Conservation (phyloP, 1,139 yeast species). For the Suhomyces taliae region DNA sequence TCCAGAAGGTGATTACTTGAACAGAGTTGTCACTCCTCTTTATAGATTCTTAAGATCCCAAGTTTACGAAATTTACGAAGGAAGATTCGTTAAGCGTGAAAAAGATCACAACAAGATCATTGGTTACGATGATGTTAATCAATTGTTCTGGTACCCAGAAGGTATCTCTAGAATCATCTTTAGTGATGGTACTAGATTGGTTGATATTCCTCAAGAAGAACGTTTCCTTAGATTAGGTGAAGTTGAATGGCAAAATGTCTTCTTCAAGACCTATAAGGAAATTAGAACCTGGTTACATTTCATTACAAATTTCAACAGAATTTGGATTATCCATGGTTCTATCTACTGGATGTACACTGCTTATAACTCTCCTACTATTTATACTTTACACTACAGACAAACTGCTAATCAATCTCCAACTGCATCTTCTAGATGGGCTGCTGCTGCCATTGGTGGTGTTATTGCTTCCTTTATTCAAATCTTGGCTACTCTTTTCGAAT, state of each 20-base stretch:
- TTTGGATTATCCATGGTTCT: conserved; percentile 92
- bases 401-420: conserved; percentile 81
- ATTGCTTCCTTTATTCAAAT: conserved; percentile 82
- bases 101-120: conserved; percentile 90
- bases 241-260: conserved; percentile 87
- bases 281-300: conserved; percentile 98
- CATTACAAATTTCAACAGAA: conserved; percentile 94
- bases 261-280: conserved; percentile 95
- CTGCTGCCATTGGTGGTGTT: conserved; percentile 90
- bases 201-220: conserved; percentile 86
- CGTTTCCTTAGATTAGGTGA: conserved; percentile 90
- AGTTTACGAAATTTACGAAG: conserved; percentile 92
- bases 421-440: conserved; percentile 88
- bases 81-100: conserved; percentile 96
- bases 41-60: conserved; percentile 91
- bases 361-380: conserved; percentile 86
- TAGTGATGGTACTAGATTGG: conserved; percentile 88
- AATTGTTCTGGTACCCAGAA: conserved; percentile 98
- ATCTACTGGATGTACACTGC: conserved; percentile 94
- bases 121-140: conserved; percentile 98
- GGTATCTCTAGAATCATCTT: conserved; percentile 92
- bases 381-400: conserved; percentile 84
- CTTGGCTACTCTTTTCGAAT: conserved; percentile 85
- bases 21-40: conserved; percentile 88
- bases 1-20: conserved; percentile 94